These are phyloP conservation scores for Trametes sp. DNA, from an alignment of 1,284 basidiomycete genomes.

Conservation along the genomic window DNA sequence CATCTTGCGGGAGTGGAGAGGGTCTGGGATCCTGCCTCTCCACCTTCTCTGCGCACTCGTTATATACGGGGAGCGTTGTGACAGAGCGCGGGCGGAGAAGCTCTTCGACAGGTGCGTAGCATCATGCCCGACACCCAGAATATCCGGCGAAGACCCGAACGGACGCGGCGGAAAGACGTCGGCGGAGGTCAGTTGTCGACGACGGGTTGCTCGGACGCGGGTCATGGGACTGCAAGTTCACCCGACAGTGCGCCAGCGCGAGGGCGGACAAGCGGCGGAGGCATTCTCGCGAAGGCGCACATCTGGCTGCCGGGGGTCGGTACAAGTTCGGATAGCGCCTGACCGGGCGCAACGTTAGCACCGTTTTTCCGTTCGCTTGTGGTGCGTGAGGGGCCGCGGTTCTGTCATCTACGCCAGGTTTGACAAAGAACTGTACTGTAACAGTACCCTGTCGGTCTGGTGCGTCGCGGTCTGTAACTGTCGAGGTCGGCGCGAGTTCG, in stretches of 20 bases:
- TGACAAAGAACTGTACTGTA: not conserved
- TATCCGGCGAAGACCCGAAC: slow-evolving; percentile 54
- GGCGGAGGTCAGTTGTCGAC: slow-evolving; percentile 42
- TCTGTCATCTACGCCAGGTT: not conserved
- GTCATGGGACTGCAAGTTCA: slow-evolving; percentile 36
- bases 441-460: not conserved
- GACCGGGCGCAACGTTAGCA: slow-evolving; percentile 12
- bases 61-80: slow-evolving; percentile 24
- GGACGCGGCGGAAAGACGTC: slow-evolving; percentile 53
- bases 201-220: slow-evolving; percentile 11
- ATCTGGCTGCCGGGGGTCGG: slow-evolving; percentile 16
- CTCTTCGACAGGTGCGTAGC: slow-evolving; percentile 15
- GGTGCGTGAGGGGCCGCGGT: not conserved
- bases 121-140: slow-evolving; percentile 30
- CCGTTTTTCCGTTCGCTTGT: slow-evolving; percentile 25
- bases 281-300: slow-evolving; percentile 19
- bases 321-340: slow-evolving; percentile 30
- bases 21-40: slow-evolving; percentile 28
- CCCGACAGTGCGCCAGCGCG: slow-evolving; percentile 23
- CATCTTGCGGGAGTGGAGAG: slow-evolving; percentile 44
- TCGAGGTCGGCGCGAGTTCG: slow-evolving; percentile 21
- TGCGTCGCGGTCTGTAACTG: slow-evolving; percentile 2
- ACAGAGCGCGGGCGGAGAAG: slow-evolving; percentile 6
- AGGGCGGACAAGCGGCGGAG: slow-evolving; percentile 20
- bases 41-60: slow-evolving; percentile 12